Conservation (phyloP, 306 rosid genomes). For the Medicago ruthenica region DNA sequence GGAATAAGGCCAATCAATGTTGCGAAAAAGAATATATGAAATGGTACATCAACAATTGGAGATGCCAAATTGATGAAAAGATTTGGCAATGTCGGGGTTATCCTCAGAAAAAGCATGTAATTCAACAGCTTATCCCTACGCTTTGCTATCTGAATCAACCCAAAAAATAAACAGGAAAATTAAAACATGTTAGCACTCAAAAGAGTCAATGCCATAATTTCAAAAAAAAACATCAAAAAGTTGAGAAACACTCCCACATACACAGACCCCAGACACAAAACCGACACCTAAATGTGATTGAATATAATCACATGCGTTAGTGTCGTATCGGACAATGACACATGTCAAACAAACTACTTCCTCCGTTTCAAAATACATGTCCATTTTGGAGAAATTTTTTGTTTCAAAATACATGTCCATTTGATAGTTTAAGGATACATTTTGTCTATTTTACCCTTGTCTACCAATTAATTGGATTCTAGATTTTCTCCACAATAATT, state of each 20-base stretch:
- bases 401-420: too few species aligned
- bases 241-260: background rate
- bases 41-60: slow-evolving; percentile 93
- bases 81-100: slow-evolving; percentile 95
- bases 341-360: background rate
- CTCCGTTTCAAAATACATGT: too few species aligned
- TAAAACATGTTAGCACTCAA: slow-evolving; percentile 25
- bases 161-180: slow-evolving; percentile 4
- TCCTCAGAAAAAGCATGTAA: slow-evolving; percentile 95
- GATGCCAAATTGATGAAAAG: slow-evolving; percentile 98
- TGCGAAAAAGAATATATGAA: slow-evolving; percentile 88
- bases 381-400: too few species aligned
- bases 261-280: background rate
- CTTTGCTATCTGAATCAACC: slow-evolving; percentile 74
- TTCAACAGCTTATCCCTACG: slow-evolving; percentile 90
- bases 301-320: background rate
- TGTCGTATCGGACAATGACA: background rate
- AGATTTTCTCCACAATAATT: too few species aligned
- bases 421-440: too few species aligned
- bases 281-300: background rate
- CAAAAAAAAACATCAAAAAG: background rate
- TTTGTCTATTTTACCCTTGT: too few species aligned
- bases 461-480: too few species aligned
- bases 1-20: slow-evolving; percentile 90
- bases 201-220: slow-evolving; percentile 19